phyloP scores from a whole-genome alignment of 1,284 basidiomycete species.

The Ustilago sp. region DNA sequence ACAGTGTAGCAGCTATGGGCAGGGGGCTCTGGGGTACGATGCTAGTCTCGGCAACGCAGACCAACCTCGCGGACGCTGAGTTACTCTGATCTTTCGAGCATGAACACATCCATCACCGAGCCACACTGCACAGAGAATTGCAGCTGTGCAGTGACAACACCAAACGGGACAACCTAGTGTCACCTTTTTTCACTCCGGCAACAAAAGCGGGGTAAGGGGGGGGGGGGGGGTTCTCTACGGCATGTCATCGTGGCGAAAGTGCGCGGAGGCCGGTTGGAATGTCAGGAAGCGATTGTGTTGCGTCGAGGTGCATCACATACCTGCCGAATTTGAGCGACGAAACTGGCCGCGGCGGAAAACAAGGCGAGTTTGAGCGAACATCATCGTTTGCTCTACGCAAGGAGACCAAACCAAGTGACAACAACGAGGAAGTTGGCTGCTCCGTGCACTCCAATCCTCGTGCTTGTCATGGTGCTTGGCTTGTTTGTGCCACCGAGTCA shows the following conservation, averaged over 20 bases:
- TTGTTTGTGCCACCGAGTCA: not conserved
- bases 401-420: not conserved
- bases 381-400: not conserved
- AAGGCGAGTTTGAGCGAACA: not conserved
- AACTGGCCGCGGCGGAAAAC: conserved; percentile 1
- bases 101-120: not conserved
- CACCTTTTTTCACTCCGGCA: not conserved
- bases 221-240: not conserved
- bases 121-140: not conserved
- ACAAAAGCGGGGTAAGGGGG: not conserved
- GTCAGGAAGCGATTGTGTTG: not conserved
- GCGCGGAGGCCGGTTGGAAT: not conserved
- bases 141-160: not conserved
- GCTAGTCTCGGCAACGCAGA: conserved; percentile 6
- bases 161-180: not conserved
- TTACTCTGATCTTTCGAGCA: not conserved
- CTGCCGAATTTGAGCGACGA: not conserved
- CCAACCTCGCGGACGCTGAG: not conserved
- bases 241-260: conserved; percentile 3
- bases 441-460: not conserved
- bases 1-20: not conserved
- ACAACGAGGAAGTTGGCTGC: not conserved
- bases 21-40: not conserved
- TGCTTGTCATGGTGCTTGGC: not conserved
- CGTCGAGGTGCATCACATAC: conserved; percentile 5